Percentiles rank a stretch among this genome's conserved stretches.
These are phyloP conservation scores for Penicillium arizonense DNA, from an alignment of 495 filamentous ascomycete genomes.

Conservation along the genomic window DNA sequence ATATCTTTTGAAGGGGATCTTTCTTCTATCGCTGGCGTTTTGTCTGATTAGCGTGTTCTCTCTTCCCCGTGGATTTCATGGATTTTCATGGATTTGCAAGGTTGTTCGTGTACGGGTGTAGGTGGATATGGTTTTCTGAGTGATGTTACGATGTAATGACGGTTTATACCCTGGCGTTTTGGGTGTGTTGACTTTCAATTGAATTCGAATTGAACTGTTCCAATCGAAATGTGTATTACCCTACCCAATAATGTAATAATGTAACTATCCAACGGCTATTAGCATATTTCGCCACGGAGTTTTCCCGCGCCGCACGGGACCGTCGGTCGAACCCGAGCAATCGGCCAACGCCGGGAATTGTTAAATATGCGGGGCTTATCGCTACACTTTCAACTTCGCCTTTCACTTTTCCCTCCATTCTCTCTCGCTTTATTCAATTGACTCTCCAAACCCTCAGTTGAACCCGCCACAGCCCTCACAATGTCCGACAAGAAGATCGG, in stretches of 20 bases:
- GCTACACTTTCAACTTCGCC: background rate
- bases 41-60: background rate
- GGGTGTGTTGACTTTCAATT: background rate
- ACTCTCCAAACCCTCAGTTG: background rate
- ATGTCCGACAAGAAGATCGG: slow-evolving; percentile 18
- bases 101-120: too few relatives aligned
- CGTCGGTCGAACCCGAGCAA: slow-evolving; percentile 13
- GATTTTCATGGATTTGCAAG: background rate
- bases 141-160: slow-evolving; percentile 20
- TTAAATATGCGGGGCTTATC: slow-evolving; percentile 9
- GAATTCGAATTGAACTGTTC: background rate
- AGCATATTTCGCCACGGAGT: too few relatives aligned
- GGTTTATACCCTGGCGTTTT: slow-evolving; percentile 17
- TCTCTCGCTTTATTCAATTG: background rate
- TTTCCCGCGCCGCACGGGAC: background rate
- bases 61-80: background rate
- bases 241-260: too few relatives aligned
- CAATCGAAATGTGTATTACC: too few relatives aligned
- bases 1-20: slow-evolving; percentile 39
- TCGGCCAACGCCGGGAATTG: slow-evolving; percentile 18
- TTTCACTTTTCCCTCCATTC: background rate
- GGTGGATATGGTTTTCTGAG: background rate
- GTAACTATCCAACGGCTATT: too few relatives aligned
- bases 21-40: background rate
- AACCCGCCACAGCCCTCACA: too few relatives aligned